Base-by-base conservation (phyloP, 805 yeast species). In the Wickerhamiella domercqiae region DNA sequence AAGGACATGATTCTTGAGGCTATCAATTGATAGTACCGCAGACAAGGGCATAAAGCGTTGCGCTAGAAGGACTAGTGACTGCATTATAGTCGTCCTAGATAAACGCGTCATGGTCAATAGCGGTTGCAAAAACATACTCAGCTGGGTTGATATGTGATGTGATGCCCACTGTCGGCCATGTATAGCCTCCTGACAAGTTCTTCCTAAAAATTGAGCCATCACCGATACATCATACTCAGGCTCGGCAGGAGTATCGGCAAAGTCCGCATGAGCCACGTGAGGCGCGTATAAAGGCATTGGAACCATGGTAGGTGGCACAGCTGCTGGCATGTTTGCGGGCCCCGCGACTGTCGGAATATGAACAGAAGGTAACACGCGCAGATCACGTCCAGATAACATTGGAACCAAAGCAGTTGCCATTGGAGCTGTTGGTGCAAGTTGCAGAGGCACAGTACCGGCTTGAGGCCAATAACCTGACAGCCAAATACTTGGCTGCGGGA, bases 81-180 rank as follows among this genome's bases (percentile, higher is more conserved):
- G 65, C 24, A 84, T 64, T 30, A 90, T 68, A 14, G 97, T 79
- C 2, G 83, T 70, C 46, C 75, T 70, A 21, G 96, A 93, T 48
- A 87, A 64, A 47, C 97, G 72, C 3, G 96, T 90, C 9, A 95
- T 93, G 39, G 75, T 68, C 42, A 87, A 63, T 2, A 87, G 86
- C 29, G 77, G 70, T 39, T 68, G 66, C 15, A 82, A 62, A 45
- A 73, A 73, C 42, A 18, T 63, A 29, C 36, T 41, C 49, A 4
- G 1, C 29, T 11, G 7, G 14, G 24, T 5, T 5, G 37, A 17
- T 7, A 25, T 18, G 7, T 18, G 17, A 14, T 20, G 33, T 16
- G 20, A n/a, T 9, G 33, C 20, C 21, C 16, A 21, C 5, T 30
- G 13, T 5, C 18, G 18, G 13, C 20, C 20, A 7, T 30, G 11